phyloP scores from a whole-genome alignment of 2,329 filamentous ascomycete species.

The Cladosporium sp. region DNA sequence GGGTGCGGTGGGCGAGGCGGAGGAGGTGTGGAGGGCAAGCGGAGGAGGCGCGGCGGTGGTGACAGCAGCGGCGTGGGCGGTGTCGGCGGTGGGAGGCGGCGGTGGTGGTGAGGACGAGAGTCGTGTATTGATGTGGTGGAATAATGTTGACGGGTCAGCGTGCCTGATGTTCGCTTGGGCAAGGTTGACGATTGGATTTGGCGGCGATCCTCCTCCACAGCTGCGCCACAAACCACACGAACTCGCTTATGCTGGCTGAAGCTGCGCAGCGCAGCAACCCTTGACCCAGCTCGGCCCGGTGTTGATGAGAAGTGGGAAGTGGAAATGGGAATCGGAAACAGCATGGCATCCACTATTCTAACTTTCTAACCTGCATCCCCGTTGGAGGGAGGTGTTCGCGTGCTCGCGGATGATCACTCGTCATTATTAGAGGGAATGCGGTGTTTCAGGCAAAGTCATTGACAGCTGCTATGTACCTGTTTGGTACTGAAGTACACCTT shows the following conservation, averaged over 20 bases:
- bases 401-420: not conserved
- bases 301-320: not conserved
- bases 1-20: constrained; percentile 4
- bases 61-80: not conserved
- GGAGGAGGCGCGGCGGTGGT: constrained; percentile 4
- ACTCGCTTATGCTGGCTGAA: not conserved
- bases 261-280: not conserved
- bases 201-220: constrained; percentile 4
- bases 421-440: not conserved
- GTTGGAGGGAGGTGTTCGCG: not conserved
- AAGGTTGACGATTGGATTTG: constrained; percentile 5
- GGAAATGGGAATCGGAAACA: not conserved
- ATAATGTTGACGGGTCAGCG: constrained; percentile 6
- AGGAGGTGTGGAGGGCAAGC: constrained; percentile 19
- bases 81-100: not conserved
- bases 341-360: not conserved
- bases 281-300: not conserved
- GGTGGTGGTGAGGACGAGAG: not conserved
- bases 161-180: constrained; percentile 2
- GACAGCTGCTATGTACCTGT: not conserved
- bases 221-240: constrained; percentile 6
- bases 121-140: not conserved
- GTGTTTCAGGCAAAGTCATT: not conserved
- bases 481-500: not conserved
- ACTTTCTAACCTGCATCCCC: not conserved